Conservation (phyloP, 1,139 yeast species). For the Taphrina deformans region DNA sequence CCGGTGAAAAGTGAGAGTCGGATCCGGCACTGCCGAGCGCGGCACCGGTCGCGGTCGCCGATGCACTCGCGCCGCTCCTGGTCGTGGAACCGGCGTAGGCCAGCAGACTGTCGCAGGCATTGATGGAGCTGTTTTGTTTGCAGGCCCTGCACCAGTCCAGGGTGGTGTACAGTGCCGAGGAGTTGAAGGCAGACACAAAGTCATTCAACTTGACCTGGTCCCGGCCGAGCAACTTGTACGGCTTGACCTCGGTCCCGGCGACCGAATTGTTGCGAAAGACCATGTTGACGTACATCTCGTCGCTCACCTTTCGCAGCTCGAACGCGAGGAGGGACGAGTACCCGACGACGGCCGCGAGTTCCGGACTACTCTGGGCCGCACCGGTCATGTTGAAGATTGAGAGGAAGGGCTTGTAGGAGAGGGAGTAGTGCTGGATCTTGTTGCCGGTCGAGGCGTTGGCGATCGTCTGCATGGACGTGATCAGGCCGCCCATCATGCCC, state of each 20-base stretch:
- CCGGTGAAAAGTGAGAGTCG: constrained; percentile 13
- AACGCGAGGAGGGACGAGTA: constrained; percentile 25
- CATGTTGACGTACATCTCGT: constrained; percentile 26
- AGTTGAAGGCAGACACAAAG: constrained; percentile 15
- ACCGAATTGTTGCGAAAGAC: constrained; percentile 22
- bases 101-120: constrained; percentile 20
- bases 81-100: constrained; percentile 11
- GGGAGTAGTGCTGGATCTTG: constrained; percentile 32
- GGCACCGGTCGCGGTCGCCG: not conserved
- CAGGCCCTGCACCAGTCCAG: constrained; percentile 31
- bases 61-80: not conserved
- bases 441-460: constrained; percentile 8
- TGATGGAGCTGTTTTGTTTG: constrained; percentile 20
- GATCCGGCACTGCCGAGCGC: not conserved
- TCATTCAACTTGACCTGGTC: constrained; percentile 16
- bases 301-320: constrained; percentile 17
- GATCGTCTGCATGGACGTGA: constrained; percentile 26
- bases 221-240: constrained; percentile 15
- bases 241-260: not conserved
- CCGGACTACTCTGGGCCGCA: constrained; percentile 9
- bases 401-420: constrained; percentile 31
- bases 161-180: constrained; percentile 17
- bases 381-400: constrained; percentile 34
- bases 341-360: constrained; percentile 14
- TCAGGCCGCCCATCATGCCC: constrained; percentile 22